Conservation (phyloP, 2,329 filamentous ascomycete genomes). For the Mycosphaerella sp. region DNA sequence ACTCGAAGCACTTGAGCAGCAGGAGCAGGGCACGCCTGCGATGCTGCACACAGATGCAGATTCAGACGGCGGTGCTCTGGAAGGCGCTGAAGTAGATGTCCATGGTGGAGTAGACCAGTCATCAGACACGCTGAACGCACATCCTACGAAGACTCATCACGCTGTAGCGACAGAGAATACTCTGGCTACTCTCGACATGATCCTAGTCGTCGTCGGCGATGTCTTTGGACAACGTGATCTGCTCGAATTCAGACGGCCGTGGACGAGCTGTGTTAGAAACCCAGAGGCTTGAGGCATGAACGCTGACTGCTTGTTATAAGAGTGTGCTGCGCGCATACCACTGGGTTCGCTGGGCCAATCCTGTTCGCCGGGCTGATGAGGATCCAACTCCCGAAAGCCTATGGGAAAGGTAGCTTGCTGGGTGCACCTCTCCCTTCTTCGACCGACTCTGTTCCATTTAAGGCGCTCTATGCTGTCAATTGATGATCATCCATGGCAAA, state of each 20-base stretch:
- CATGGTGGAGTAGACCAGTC: constrained; percentile 28
- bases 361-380: no score
- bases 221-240: constrained; percentile 85
- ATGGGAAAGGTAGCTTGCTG: no score
- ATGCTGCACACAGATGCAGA: neutral
- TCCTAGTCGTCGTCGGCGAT: constrained; percentile 79
- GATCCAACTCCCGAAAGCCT: no score
- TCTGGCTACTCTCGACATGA: constrained; percentile 77
- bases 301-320: neutral
- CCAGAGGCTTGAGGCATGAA: neutral
- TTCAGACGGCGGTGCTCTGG: neutral
- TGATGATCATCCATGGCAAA: no score
- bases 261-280: constrained; percentile 14
- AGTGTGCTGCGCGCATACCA: neutral
- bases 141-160: neutral
- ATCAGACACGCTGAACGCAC: neutral
- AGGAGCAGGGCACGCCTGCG: constrained; percentile 1
- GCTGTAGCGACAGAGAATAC: constrained; percentile 21
- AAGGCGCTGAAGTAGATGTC: constrained; percentile 31
- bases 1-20: constrained; percentile 22
- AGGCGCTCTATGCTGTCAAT: no score
- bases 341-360: no score
- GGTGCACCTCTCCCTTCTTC: no score
- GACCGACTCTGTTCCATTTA: no score
- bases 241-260: constrained; percentile 57